These are phyloP conservation scores for Coemansia sp. DNA, from an alignment of 192 early-diverging fungal genomes.

Conservation along the genomic window DNA sequence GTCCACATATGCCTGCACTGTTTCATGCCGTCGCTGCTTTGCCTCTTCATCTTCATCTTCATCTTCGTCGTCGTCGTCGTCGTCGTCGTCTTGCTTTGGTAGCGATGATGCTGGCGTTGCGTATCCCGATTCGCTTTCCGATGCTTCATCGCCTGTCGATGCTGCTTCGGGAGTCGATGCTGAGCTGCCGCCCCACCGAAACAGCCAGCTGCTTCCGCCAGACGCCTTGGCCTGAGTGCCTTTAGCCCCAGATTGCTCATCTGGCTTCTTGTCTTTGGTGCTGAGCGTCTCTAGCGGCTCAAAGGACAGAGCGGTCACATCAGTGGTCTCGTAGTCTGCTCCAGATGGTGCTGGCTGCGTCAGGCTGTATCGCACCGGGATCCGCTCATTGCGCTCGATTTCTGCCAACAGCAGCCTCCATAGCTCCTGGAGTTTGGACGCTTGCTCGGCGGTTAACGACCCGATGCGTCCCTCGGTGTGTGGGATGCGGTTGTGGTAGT, in stretches of 20 bases:
- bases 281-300: conserved; percentile 33
- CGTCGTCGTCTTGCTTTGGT: neutral
- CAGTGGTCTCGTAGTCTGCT: neutral
- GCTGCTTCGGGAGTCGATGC: too few species aligned
- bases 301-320: conserved; percentile 28
- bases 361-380: conserved; percentile 18
- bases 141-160: too few species aligned
- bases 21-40: conserved; percentile 6
- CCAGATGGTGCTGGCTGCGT: neutral
- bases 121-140: neutral
- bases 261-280: conserved; percentile 8
- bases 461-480: conserved; percentile 38
- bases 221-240: neutral
- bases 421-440: conserved; percentile 42
- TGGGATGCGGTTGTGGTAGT: conserved; percentile 25
- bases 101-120: neutral
- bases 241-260: neutral
- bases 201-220: neutral
- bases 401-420: conserved; percentile 50
- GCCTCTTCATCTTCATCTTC: conserved; percentile 8
- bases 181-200: neutral
- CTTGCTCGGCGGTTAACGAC: conserved; percentile 37
- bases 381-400: conserved; percentile 19
- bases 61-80: neutral
- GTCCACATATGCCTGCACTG: conserved; percentile 14